A percentile compares a stretch with the other conserved stretches of the same genome.
These are phyloP conservation scores for Aspergillus heteromorphus DNA, from an alignment of 495 filamentous ascomycete genomes.

Conservation along the genomic window DNA sequence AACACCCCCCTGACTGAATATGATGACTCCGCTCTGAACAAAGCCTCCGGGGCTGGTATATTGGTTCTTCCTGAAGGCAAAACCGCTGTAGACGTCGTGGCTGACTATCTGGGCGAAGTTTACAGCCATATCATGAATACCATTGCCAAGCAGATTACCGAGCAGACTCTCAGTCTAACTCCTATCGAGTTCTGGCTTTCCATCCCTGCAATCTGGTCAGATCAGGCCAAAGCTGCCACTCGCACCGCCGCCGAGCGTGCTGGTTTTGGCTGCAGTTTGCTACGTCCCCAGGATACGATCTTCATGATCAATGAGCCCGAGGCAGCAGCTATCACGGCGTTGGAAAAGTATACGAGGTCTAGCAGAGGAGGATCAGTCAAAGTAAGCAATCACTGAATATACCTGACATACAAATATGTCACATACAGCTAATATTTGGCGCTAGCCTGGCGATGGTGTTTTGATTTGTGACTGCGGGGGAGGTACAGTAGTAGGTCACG, in stretches of 20 bases:
- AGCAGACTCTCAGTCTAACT: slow-evolving; percentile 8
- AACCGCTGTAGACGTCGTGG: slow-evolving; percentile 28
- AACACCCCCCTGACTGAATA: slow-evolving; percentile 1
- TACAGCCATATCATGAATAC: slow-evolving; percentile 37
- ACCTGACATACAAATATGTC: no score
- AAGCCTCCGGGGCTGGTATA: slow-evolving; percentile 3
- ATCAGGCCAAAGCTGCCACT: slow-evolving; percentile 9
- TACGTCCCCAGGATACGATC: slow-evolving; percentile 22
- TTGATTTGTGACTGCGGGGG: slow-evolving; percentile 31
- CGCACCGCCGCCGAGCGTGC: slow-evolving; percentile 37
- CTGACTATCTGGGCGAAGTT: slow-evolving; percentile 40
- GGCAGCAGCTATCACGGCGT: slow-evolving; percentile 31
- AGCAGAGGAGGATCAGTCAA: neutral
- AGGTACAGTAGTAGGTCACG: slow-evolving; percentile 34
- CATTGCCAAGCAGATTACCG: slow-evolving; percentile 1
- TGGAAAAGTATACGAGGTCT: slow-evolving; percentile 3
- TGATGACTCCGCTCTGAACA: slow-evolving; percentile 7
- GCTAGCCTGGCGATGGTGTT: slow-evolving; percentile 15
- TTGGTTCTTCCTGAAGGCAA: slow-evolving; percentile 9
- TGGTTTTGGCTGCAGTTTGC: slow-evolving; percentile 39
- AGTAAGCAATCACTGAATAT: no score
- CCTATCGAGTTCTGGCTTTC: slow-evolving; percentile 22
- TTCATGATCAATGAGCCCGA: slow-evolving; percentile 56
- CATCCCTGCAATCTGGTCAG: slow-evolving; percentile 21
- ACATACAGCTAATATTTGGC: no score